Evolutionary conservation across 2,329 filamentous ascomycete species (phyloP).

Genomic region (Aspergillus pseudoviridinutans): DNA sequence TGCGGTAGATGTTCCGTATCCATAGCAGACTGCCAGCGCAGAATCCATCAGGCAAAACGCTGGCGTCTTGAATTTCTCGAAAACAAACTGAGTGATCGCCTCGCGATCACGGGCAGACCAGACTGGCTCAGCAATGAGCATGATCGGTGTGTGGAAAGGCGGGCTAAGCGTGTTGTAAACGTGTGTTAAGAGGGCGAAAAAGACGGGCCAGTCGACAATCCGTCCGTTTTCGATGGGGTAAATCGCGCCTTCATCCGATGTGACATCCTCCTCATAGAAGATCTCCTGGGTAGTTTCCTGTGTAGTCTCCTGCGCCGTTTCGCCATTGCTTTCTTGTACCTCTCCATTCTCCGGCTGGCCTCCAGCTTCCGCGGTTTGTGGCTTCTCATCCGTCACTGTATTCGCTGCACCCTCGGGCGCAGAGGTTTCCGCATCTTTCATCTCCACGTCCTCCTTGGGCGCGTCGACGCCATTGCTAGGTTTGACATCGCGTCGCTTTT

Average conservation of each 20-base stretch:
- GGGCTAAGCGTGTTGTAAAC: slow-evolving; percentile 86
- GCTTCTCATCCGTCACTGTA: slow-evolving; percentile 16
- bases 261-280: slow-evolving; percentile 82
- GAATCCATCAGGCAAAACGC: slow-evolving; percentile 88
- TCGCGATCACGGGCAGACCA: slow-evolving; percentile 90
- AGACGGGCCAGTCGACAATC: slow-evolving; percentile 88
- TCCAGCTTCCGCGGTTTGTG: slow-evolving; percentile 21
- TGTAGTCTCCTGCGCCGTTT: slow-evolving; percentile 20
- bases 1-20: slow-evolving; percentile 77
- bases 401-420: slow-evolving; percentile 14
- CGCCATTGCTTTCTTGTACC: slow-evolving; percentile 25
- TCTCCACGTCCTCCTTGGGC: slow-evolving; percentile 40
- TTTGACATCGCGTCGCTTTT: slow-evolving; percentile 36
- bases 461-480: slow-evolving; percentile 24
- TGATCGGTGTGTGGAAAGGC: slow-evolving; percentile 88
- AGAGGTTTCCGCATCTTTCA: slow-evolving; percentile 40
- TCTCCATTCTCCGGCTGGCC: slow-evolving; percentile 2
- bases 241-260: slow-evolving; percentile 82
- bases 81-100: slow-evolving; percentile 85
- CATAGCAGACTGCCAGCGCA: slow-evolving; percentile 72
- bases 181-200: slow-evolving; percentile 83
- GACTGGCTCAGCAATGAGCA: slow-evolving; percentile 82
- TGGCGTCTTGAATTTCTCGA: slow-evolving; percentile 94
- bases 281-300: slow-evolving; percentile 42
- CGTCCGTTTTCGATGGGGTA: slow-evolving; percentile 79